These are phyloP conservation scores for Ceratorhiza oryzae-sativae DNA, from an alignment of 1,284 basidiomycete genomes.

Conservation along the genomic window DNA sequence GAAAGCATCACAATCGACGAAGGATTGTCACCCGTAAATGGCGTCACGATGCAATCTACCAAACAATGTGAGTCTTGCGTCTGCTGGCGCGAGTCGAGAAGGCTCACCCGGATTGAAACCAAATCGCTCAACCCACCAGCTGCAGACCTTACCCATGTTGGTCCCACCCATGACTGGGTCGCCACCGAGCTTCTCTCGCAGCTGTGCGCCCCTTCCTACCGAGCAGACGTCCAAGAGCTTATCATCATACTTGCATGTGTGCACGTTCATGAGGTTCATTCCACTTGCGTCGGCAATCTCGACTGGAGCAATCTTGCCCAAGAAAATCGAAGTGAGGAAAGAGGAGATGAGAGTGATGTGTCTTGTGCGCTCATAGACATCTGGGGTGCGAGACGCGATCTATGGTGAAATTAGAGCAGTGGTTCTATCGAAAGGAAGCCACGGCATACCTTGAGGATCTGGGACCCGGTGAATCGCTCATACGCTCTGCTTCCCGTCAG, in stretches of 20 bases:
- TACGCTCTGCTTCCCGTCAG: slow-evolving; percentile 82
- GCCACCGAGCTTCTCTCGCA: slow-evolving; percentile 78
- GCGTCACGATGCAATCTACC: slow-evolving; percentile 83
- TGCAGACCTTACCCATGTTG: slow-evolving; percentile 68
- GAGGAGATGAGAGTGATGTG: slow-evolving; percentile 84
- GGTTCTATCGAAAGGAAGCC: not conserved
- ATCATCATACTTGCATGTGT: slow-evolving; percentile 73
- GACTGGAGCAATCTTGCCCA: slow-evolving; percentile 70
- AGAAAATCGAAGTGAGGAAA: slow-evolving; percentile 82
- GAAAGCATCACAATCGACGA: slow-evolving; percentile 84
- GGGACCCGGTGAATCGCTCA: slow-evolving; percentile 86
- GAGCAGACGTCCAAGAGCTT: slow-evolving; percentile 66
- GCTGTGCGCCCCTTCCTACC: slow-evolving; percentile 57
- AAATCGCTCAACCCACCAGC: slow-evolving; percentile 79
- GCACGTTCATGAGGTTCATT: slow-evolving; percentile 85
- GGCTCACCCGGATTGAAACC: slow-evolving; percentile 70
- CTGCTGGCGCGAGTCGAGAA: no score
- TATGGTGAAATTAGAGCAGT: not conserved
- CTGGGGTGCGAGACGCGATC: slow-evolving; percentile 49
- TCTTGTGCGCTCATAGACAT: slow-evolving; percentile 69
- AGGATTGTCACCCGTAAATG: slow-evolving; percentile 92
- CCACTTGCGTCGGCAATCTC: slow-evolving; percentile 87
- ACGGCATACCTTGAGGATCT: slow-evolving; percentile 73
- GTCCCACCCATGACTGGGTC: slow-evolving; percentile 77
- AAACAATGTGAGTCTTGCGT: no score